Percentiles rank a stretch among this genome's conserved stretches.
These are phyloP conservation scores for Elymus sibiricus DNA, from an alignment of 176 grass and related monocot species.

Conservation along the genomic window DNA sequence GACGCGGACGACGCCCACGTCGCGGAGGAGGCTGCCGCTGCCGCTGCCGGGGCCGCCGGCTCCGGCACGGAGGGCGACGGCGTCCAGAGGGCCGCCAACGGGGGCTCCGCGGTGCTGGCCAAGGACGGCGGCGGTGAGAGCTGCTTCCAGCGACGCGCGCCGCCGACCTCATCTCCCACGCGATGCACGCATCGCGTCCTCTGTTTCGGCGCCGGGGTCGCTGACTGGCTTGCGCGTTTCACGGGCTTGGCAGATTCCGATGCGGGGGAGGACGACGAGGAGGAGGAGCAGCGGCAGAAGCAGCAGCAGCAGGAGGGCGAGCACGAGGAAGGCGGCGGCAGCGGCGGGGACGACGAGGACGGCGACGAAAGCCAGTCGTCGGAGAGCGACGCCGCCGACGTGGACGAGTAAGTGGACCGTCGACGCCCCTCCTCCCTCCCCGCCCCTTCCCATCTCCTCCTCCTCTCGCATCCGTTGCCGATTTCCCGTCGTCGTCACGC, in stretches of 20 bases:
- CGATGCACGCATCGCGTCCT: constrained; percentile 35
- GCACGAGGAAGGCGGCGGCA: constrained; percentile 21
- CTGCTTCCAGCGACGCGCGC: background rate
- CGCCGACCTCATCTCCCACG: constrained; percentile 7
- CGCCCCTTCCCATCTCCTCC: constrained; percentile 1
- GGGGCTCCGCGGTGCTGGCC: background rate
- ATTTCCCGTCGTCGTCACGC: constrained; percentile 21
- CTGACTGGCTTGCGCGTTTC: constrained; percentile 22
- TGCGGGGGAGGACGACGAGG: constrained; percentile 32
- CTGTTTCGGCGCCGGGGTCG: background rate
- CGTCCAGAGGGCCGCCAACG: constrained; percentile 27
- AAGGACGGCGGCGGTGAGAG: constrained; percentile 19
- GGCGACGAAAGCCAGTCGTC: constrained; percentile 33
- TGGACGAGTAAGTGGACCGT: constrained; percentile 42
- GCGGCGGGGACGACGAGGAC: constrained; percentile 23
- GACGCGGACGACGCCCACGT: constrained; percentile 12
- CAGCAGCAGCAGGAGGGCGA: background rate
- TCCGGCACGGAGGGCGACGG: background rate
- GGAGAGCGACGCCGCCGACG: constrained; percentile 41
- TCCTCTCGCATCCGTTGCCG: background rate
- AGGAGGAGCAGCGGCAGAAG: background rate
- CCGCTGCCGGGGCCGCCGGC: background rate
- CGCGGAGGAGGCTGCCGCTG: background rate
- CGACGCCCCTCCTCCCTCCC: background rate
- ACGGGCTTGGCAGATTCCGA: constrained; percentile 46